Evolutionary conservation across 2,329 filamentous ascomycete species (phyloP).

Genomic region (Claviceps sp.): DNA sequence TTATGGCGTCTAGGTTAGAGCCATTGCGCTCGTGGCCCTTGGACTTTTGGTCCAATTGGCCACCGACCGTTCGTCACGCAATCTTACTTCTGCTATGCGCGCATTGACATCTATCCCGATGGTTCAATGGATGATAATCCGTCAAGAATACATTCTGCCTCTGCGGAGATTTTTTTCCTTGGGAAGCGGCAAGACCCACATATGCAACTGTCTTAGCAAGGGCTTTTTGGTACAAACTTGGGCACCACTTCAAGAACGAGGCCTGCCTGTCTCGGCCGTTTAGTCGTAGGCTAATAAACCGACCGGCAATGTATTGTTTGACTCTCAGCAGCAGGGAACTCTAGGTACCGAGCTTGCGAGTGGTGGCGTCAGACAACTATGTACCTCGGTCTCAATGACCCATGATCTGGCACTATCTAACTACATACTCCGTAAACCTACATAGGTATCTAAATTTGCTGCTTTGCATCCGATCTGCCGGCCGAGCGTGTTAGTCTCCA

Average conservation of each 20-base stretch:
- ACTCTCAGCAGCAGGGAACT: neutral
- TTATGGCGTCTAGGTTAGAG: neutral
- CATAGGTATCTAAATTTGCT: no score
- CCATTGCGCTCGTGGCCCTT: neutral
- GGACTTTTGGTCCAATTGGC: neutral
- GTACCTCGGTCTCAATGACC: neutral
- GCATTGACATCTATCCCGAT: neutral
- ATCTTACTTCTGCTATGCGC: neutral
- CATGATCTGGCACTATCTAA: neutral
- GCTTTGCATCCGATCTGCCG: neutral
- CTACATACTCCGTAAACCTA: neutral
- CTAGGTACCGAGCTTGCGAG: neutral
- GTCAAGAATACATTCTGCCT: neutral
- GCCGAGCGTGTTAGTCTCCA: neutral
- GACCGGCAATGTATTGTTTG: neutral
- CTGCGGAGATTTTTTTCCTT: neutral
- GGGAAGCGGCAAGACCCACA: neutral
- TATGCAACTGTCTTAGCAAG: neutral
- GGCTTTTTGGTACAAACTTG: neutral
- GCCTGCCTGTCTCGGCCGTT: neutral
- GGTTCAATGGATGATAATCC: neutral
- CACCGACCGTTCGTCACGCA: neutral
- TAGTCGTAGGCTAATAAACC: neutral
- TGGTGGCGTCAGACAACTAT: neutral
- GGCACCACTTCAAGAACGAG: neutral